Evolutionary conservation across 2,329 filamentous ascomycete genomes (phyloP).

Genomic region (Colletotrichum orbiculare): DNA sequence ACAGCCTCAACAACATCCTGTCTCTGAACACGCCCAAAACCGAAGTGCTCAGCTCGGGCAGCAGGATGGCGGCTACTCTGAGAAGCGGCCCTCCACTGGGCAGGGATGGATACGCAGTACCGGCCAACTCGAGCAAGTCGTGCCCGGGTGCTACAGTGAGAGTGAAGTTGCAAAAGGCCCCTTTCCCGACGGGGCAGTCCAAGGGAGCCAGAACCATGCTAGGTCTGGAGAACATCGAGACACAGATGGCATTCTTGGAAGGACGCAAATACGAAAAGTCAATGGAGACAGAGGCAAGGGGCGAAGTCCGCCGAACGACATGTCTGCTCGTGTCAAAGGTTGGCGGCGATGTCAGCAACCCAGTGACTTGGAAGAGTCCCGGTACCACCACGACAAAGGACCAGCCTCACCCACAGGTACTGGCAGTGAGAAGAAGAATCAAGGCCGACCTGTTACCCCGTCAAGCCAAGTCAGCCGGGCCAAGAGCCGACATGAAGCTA

Average conservation of each 20-base stretch:
- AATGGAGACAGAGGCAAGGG: not conserved
- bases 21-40: conserved; percentile 3
- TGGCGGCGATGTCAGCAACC: too few species aligned
- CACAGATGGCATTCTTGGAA: conserved; percentile 6
- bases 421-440: too few species aligned
- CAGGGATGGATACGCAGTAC: not conserved
- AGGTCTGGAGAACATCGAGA: not conserved
- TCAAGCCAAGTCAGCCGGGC: not conserved
- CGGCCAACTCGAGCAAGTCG: conserved; percentile 4
- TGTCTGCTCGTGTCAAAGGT: too few species aligned
- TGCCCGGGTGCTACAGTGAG: conserved; percentile 10
- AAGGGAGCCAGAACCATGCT: conserved; percentile 2
- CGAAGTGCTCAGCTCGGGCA: conserved; percentile 14
- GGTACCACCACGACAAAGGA: too few species aligned
- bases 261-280: not conserved
- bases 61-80: conserved; percentile 28
- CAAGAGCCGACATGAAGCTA: too few species aligned
- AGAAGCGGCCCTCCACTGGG: conserved; percentile 6
- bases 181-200: not conserved
- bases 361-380: not conserved
- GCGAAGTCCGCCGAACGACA: not conserved
- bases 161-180: conserved; percentile 16
- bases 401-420: too few species aligned
- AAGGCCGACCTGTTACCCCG: not conserved
- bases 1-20: not conserved